Evolutionary conservation across 139 green algal species (phyloP), one percentile per base, ranked within the genome.

Genomic region (Chlamydomonas eustigma): DNA sequence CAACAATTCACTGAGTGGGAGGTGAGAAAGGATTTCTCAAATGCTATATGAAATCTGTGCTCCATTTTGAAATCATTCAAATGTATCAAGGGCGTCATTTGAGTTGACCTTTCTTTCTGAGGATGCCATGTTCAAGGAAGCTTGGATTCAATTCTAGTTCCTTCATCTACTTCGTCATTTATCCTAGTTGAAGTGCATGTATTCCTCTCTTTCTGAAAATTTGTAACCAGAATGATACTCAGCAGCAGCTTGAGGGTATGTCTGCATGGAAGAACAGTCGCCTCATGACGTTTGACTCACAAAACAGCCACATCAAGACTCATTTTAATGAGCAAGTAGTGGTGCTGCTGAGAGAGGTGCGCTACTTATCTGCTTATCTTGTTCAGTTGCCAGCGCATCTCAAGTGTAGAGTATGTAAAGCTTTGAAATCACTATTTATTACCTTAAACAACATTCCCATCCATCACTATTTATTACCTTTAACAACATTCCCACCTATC

Each of bases 321-420:
- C 87, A 93, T 64, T 95, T 92, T 80, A 92, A 88, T 67, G 86
- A 91, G 31, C 69, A 88, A 50, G 82, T 95, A 22, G 85, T 93
- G 30, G 50, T 73, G 32, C 80, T 93, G 76, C 80, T 95, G 73
- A 52, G 87, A 1, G 86, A 95, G 81, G 88, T 88, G 36, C 65
- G 78, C n/a, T n/a, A 71, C 24, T 71, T 12, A 12, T 71, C 24
- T 71, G 64, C 50, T 63, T 63, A 18, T 28, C 22, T 28, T 63
- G 22, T 63, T 63, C 22, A 28, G 50, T 63, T 63, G 50, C 50
- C 50, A 63, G 5, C 58, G 12, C 12, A 37, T 12, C 5, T 12
- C n/a, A 68, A 37, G 6, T 68, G 58, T n/a, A n/a, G n/a, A n/a
- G n/a, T n/a, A n/a, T n/a, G n/a, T n/a, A n/a, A n/a, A n/a, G n/a